These are phyloP conservation scores for Picea glauca DNA, from an alignment of 75 land plant species.

Conservation along the genomic window DNA sequence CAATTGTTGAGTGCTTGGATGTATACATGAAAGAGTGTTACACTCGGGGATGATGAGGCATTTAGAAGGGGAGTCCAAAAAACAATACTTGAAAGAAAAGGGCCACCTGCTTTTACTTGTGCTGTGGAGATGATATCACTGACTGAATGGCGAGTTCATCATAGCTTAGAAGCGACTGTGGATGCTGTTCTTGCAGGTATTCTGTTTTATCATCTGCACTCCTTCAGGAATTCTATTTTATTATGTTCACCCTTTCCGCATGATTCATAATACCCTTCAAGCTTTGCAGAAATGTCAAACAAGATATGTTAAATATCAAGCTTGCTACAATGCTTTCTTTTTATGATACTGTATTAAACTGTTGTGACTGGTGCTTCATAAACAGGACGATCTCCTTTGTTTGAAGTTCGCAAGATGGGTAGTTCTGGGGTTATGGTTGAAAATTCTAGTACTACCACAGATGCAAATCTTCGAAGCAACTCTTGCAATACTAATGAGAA, in stretches of 20 bases:
- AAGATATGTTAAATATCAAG: not conserved
- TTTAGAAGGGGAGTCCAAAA: slow-evolving; percentile 59
- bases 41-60: slow-evolving; percentile 71
- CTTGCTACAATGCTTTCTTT: not conserved
- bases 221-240: slow-evolving; percentile 12
- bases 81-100: slow-evolving; percentile 61
- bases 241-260: not conserved
- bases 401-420: slow-evolving; percentile 63
- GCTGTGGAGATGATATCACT: slow-evolving; percentile 59
- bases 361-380: not conserved
- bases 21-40: slow-evolving; percentile 51
- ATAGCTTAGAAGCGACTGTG: slow-evolving; percentile 52
- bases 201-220: not conserved
- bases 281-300: not conserved
- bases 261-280: not conserved
- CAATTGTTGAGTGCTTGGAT: not conserved
- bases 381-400: slow-evolving; percentile 61
- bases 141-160: slow-evolving; percentile 59
- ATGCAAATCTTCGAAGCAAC: not conserved
- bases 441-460: not conserved
- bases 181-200: slow-evolving; percentile 64
- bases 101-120: slow-evolving; percentile 60
- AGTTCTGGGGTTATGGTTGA: not conserved
- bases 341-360: too few relatives aligned
- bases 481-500: slow-evolving; percentile 5